phyloP scores from a whole-genome alignment of 805 yeast species.

The Candida krabiensis region DNA sequence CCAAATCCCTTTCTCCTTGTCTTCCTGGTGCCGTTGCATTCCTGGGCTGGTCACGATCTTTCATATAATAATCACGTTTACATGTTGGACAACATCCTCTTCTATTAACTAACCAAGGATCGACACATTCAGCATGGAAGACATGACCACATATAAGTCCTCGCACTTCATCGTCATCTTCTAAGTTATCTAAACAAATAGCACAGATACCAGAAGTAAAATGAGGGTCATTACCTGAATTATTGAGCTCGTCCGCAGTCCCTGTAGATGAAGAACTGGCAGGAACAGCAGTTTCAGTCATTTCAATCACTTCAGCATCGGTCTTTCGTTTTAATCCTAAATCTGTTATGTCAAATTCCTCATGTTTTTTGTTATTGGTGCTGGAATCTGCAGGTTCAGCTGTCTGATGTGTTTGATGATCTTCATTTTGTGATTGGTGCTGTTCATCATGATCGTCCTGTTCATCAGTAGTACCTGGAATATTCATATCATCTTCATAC shows the following conservation, averaged over 20 bases:
- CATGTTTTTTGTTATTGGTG: neutral
- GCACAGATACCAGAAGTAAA: slow-evolving; percentile 74
- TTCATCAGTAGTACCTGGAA: slow-evolving; percentile 22
- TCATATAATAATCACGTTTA: slow-evolving; percentile 62
- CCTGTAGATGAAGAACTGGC: slow-evolving; percentile 7
- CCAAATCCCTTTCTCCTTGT: slow-evolving; percentile 23
- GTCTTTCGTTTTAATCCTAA: neutral
- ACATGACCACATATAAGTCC: slow-evolving; percentile 82
- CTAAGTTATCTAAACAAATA: slow-evolving; percentile 69
- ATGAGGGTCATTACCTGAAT: slow-evolving; percentile 34
- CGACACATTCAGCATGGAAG: slow-evolving; percentile 75
- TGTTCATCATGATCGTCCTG: slow-evolving; percentile 1
- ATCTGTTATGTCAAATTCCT: slow-evolving; percentile 18
- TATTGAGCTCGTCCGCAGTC: slow-evolving; percentile 1
- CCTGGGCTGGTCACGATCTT: slow-evolving; percentile 24
- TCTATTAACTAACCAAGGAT: slow-evolving; percentile 76
- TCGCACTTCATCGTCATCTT: slow-evolving; percentile 62
- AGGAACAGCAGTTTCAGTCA: slow-evolving; percentile 5
- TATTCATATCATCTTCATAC: slow-evolving; percentile 40
- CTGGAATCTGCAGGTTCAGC: neutral
- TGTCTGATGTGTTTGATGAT: slow-evolving; percentile 4
- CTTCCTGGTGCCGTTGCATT: slow-evolving; percentile 5
- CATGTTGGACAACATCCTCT: slow-evolving; percentile 85
- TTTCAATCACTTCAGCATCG: slow-evolving; percentile 8
- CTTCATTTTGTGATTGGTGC: slow-evolving; percentile 4